These are phyloP conservation scores for Scorias spongiosa DNA, from an alignment of 2,329 filamentous ascomycete genomes.

Conservation along the genomic window DNA sequence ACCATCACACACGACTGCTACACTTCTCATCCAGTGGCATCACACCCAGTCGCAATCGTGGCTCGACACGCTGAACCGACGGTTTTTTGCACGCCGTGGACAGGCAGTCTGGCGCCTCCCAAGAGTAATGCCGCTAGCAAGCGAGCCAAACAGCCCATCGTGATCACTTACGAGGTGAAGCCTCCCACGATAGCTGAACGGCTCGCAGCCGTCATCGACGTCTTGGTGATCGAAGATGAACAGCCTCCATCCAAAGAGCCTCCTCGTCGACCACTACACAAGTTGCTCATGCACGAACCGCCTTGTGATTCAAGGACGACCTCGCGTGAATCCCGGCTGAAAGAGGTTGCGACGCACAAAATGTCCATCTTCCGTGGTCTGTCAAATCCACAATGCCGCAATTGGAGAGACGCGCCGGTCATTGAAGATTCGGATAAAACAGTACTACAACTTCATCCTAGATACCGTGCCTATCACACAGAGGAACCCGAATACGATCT, in stretches of 20 bases:
- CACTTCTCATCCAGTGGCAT: no score
- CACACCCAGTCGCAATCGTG: no score
- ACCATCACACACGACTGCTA: no score
- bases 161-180: background rate
- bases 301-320: background rate
- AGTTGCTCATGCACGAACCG: background rate
- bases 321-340: background rate
- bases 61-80: no score
- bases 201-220: background rate
- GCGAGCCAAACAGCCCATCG: background rate
- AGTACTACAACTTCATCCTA: conserved; percentile 4
- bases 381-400: conserved; percentile 3
- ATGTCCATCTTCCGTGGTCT: background rate
- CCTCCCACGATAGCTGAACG: background rate
- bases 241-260: background rate
- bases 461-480: background rate
- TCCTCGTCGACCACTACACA: background rate
- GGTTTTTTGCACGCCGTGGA: background rate
- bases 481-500: conserved; percentile 4
- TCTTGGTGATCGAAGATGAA: background rate
- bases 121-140: background rate
- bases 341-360: background rate
- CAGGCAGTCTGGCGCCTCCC: background rate
- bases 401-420: conserved; percentile 11
- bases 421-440: conserved; percentile 6